phyloP scores from a whole-genome alignment of 352 stramenopile genomes.

The Phytophthora podocarpi region DNA sequence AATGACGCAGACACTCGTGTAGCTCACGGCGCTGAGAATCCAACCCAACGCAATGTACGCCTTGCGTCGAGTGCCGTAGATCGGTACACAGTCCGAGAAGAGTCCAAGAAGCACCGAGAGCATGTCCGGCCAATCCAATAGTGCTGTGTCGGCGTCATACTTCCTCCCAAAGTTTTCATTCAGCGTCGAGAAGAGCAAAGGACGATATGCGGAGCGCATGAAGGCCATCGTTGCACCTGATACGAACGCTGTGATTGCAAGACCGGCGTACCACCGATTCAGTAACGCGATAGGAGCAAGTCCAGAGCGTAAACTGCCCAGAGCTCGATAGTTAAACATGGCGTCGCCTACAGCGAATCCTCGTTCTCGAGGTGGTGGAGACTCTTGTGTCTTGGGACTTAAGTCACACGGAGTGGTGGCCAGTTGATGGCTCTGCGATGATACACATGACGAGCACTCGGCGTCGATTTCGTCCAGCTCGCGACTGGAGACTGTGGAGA shows the following conservation, averaged over 20 bases:
- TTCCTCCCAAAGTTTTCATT: constrained; percentile 39
- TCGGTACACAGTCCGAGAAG: constrained; percentile 80
- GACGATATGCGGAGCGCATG: constrained; percentile 41
- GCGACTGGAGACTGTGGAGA: constrained; percentile 23
- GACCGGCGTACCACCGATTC: constrained; percentile 40
- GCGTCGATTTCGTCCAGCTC: constrained; percentile 38
- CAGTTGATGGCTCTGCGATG: not conserved
- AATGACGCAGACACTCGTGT: constrained; percentile 11
- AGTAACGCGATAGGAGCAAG: constrained; percentile 43
- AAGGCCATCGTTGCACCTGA: constrained; percentile 39
- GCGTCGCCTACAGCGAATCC: constrained; percentile 29
- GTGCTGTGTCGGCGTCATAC: constrained; percentile 33
- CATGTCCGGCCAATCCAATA: constrained; percentile 70
- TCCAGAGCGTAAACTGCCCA: constrained; percentile 51
- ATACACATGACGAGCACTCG: constrained; percentile 8
- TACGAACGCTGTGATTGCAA: constrained; percentile 41
- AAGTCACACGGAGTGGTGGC: not conserved
- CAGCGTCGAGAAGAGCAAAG: constrained; percentile 53
- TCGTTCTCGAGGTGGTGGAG: constrained; percentile 12
- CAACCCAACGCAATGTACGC: constrained; percentile 88
- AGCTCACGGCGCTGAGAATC: constrained; percentile 35
- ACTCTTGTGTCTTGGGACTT: not conserved
- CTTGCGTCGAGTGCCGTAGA: constrained; percentile 84
- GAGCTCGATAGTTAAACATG: constrained; percentile 57
- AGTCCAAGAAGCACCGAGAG: constrained; percentile 88